phyloP scores from a whole-genome alignment of 2,329 filamentous ascomycete species.

The Dichotomopilus funicola region DNA sequence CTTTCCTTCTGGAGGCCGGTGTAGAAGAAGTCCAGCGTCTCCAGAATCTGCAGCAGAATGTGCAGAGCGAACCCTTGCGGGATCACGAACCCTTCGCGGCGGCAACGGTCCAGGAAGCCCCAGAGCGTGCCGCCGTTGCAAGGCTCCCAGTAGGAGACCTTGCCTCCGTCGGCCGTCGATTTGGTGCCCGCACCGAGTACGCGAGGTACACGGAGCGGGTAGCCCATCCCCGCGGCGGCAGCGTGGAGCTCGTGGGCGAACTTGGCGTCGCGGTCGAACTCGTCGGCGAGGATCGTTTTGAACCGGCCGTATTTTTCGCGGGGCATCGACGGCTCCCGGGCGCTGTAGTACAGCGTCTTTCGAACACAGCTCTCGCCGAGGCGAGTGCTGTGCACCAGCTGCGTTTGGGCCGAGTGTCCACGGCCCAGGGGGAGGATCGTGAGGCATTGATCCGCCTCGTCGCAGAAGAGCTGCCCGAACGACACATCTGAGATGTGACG shows the following conservation, averaged over 20 bases:
- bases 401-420: background rate
- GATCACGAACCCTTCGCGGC: background rate
- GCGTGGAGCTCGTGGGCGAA: background rate
- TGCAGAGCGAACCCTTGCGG: conserved; percentile 2
- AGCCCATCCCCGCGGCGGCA: background rate
- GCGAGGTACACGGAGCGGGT: background rate
- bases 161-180: background rate
- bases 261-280: conserved; percentile 3
- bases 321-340: background rate
- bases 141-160: conserved; percentile 10
- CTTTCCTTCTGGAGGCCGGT: background rate
- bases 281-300: background rate
- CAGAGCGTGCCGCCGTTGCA: conserved; percentile 12
- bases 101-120: background rate
- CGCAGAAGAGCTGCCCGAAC: conserved; percentile 4
- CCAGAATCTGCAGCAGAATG: conserved; percentile 5
- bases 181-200: background rate
- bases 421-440: background rate
- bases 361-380: conserved; percentile 1
- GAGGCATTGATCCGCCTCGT: conserved; percentile 7
- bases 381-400: background rate
- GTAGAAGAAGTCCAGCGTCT: conserved; percentile 10
- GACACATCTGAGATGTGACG: background rate
- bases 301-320: background rate
- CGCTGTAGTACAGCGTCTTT: background rate